These are phyloP conservation scores for Pichia norvegensis DNA, from an alignment of 1,139 yeast species.

Conservation along the genomic window DNA sequence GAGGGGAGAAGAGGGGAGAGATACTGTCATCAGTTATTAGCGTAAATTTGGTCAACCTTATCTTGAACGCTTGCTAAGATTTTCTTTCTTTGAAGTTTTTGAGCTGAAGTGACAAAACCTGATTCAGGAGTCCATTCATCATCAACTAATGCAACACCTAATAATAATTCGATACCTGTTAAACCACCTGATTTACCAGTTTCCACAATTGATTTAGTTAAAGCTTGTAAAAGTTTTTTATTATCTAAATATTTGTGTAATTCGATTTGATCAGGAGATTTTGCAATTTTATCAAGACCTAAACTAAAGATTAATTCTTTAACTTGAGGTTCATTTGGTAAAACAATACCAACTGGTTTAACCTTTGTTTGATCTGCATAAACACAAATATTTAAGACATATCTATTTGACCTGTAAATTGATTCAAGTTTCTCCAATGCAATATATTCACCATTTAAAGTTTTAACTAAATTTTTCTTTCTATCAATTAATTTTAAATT, in stretches of 20 bases:
- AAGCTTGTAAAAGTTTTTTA: constrained; percentile 46
- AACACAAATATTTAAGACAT: constrained; percentile 77
- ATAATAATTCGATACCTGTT: constrained; percentile 76
- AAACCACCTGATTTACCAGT: constrained; percentile 82
- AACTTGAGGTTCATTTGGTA: constrained; percentile 68
- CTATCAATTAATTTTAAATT: constrained; percentile 83
- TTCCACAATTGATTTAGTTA: constrained; percentile 51
- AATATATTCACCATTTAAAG: constrained; percentile 93
- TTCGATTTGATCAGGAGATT: constrained; percentile 35
- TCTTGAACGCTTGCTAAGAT: constrained; percentile 60
- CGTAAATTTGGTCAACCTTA: constrained; percentile 52
- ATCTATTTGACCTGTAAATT: constrained; percentile 72
- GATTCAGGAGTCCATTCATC: constrained; percentile 98
- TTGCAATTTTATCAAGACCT: constrained; percentile 36
- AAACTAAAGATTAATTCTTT: constrained; percentile 50
- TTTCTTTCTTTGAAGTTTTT: constrained; percentile 90
- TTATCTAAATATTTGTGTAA: constrained; percentile 49
- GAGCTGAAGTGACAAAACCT: constrained; percentile 91
- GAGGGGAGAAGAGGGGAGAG: background rate
- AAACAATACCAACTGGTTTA: constrained; percentile 86
- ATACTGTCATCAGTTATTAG: constrained; percentile 10
- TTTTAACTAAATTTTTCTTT: constrained; percentile 92
- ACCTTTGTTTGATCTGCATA: constrained; percentile 83
- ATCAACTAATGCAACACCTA: constrained; percentile 70
- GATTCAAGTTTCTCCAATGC: constrained; percentile 92